These are phyloP conservation scores for Botrytis cinerea DNA, from an alignment of 2,329 filamentous ascomycete species.

Conservation along the genomic window DNA sequence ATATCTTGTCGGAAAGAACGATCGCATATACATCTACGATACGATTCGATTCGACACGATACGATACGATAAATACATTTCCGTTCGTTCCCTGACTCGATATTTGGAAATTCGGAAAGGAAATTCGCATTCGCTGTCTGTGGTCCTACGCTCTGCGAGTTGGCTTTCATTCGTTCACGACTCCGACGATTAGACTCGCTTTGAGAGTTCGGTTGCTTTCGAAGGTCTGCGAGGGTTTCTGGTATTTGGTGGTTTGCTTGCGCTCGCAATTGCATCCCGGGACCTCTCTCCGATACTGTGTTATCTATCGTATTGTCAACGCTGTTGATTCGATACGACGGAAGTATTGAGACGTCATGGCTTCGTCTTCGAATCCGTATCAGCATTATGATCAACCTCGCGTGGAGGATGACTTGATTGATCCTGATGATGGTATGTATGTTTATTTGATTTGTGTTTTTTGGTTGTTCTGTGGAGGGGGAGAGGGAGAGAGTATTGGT, in stretches of 20 bases:
- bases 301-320: background rate
- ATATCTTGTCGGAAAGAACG: background rate
- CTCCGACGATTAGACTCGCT: background rate
- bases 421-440: conserved; percentile 77
- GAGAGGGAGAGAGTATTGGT: background rate
- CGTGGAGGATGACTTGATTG: conserved; percentile 70
- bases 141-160: background rate
- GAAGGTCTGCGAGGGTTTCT: background rate
- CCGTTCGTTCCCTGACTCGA: background rate
- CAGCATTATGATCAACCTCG: conserved; percentile 64
- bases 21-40: background rate
- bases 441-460: conserved; percentile 29
- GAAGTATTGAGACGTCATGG: conserved; percentile 32
- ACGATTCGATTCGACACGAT: too few species aligned
- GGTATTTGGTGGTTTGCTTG: background rate
- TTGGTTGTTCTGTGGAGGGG: too few species aligned
- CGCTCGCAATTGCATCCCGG: background rate
- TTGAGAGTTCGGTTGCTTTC: background rate
- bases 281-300: background rate
- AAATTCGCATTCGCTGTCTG: background rate
- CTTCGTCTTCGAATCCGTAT: conserved; percentile 48
- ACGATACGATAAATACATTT: background rate
- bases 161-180: too few species aligned
- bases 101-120: background rate
- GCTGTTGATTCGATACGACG: background rate